Evolutionary conservation across 495 filamentous ascomycete species (phyloP).

Genomic region (Podospora bellae-mahoneyi): DNA sequence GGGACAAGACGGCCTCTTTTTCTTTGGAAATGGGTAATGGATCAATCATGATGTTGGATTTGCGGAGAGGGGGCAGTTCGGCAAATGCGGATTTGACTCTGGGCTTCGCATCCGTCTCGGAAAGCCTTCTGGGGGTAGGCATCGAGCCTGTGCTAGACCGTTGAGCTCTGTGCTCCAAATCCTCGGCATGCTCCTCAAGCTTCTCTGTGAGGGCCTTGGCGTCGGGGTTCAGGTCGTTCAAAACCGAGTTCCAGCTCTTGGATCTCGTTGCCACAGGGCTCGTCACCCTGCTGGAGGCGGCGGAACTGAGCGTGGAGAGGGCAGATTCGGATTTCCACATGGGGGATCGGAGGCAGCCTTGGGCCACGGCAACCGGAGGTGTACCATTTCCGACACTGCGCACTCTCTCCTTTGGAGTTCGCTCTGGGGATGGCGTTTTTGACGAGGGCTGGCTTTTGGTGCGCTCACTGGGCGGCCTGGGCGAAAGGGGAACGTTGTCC

Average conservation of each 20-base stretch:
- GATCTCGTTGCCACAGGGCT: slow-evolving; percentile 53
- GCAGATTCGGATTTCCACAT: slow-evolving; percentile 43
- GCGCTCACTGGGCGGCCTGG: slow-evolving; percentile 67
- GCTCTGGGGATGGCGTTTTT: slow-evolving; percentile 56
- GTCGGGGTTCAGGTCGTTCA: slow-evolving; percentile 79
- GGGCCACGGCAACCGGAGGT: slow-evolving; percentile 46
- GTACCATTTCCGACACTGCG: slow-evolving; percentile 55
- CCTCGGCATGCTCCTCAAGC: slow-evolving; percentile 77
- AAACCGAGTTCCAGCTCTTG: slow-evolving; percentile 80
- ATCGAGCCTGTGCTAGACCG: slow-evolving; percentile 35
- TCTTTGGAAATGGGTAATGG: slow-evolving; percentile 93
- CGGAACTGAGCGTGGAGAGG: slow-evolving; percentile 24
- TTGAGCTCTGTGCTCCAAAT: slow-evolving; percentile 48
- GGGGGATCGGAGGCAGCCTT: slow-evolving; percentile 48
- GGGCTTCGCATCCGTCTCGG: slow-evolving; percentile 53
- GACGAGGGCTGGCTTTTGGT: slow-evolving; percentile 49
- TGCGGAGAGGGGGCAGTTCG: slow-evolving; percentile 77
- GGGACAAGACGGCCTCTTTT: slow-evolving; percentile 86
- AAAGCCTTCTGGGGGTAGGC: slow-evolving; percentile 36
- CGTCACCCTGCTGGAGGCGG: slow-evolving; percentile 22
- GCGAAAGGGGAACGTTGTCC: slow-evolving; percentile 94
- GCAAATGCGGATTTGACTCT: slow-evolving; percentile 53
- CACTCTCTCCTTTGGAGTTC: slow-evolving; percentile 45
- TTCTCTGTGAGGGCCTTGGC: slow-evolving; percentile 86
- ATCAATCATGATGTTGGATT: slow-evolving; percentile 92